Percentiles rank a stretch among this genome's conserved stretches.
phyloP scores from a whole-genome alignment of 2,329 filamentous ascomycete species.

The Ophiostoma perfectum region DNA sequence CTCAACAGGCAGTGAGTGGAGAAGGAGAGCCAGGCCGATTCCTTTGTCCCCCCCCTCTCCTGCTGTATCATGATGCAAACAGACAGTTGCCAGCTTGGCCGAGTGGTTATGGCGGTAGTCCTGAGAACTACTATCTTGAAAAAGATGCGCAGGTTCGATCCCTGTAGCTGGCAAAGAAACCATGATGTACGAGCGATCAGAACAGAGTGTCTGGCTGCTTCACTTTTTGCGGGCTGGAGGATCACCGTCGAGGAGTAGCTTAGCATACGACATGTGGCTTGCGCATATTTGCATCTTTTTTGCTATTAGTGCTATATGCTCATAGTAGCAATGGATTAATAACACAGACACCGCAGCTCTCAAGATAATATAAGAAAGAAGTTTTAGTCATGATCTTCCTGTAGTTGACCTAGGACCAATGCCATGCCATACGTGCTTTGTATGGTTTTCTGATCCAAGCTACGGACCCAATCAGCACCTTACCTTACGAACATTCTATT shows the following conservation, averaged over 20 bases:
- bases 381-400: too few species aligned
- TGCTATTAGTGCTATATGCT: too few species aligned
- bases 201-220: background rate
- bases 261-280: too few species aligned
- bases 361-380: too few species aligned
- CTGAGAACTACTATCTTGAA: conserved; percentile 28
- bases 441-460: too few species aligned
- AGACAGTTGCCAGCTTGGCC: conserved; percentile 26
- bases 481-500: too few species aligned
- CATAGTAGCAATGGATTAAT: too few species aligned
- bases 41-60: conserved; percentile 11
- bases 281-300: too few species aligned
- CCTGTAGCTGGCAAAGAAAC: conserved; percentile 27
- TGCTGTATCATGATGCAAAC: conserved; percentile 10
- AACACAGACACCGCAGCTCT: too few species aligned
- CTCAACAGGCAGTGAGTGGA: conserved; percentile 16
- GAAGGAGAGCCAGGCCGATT: background rate
- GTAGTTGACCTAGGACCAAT: too few species aligned
- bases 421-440: too few species aligned
- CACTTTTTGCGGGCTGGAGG: background rate
- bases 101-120: conserved; percentile 28
- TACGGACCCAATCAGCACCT: too few species aligned
- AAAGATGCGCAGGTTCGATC: conserved; percentile 28
- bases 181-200: background rate
- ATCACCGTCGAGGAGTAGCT: background rate